Conservation (phyloP, 441 rosid species). For the Daphne laureola region DNA sequence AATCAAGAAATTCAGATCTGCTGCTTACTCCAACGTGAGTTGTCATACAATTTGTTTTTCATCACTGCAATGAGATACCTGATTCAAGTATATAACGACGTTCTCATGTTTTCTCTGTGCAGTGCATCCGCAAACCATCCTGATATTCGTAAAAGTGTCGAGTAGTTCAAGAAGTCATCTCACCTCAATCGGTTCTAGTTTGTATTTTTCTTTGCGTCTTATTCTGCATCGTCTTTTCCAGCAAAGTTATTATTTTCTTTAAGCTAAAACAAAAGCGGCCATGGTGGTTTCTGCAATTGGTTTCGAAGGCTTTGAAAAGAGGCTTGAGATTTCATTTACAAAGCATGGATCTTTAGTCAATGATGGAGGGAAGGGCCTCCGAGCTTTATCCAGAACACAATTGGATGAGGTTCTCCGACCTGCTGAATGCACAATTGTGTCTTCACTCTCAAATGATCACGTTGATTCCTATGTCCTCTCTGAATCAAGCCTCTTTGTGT, state of each 20-base stretch:
- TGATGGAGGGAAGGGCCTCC: not conserved
- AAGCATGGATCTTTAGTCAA: not conserved
- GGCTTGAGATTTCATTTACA: not conserved
- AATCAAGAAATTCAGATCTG: conserved; percentile 16
- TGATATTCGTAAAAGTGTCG: not conserved
- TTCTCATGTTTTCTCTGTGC: not conserved
- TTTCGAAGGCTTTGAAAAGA: conserved; percentile 6
- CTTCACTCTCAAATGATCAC: not conserved
- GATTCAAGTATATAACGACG: not conserved
- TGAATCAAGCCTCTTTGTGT: conserved; percentile 5
- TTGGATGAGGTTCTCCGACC: not conserved
- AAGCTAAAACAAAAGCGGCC: conserved; percentile 24
- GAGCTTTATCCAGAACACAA: not conserved
- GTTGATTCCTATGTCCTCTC: conserved; percentile 7
- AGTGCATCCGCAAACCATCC: conserved; percentile 2
- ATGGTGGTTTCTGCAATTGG: conserved; percentile 17
- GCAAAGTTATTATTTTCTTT: conserved; percentile 2
- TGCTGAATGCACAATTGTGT: conserved; percentile 5
- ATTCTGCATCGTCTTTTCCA: conserved; percentile 7
- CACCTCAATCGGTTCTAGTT: conserved; percentile 7
- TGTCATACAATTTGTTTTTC: not conserved
- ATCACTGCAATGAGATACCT: not conserved
- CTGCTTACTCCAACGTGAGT: conserved; percentile 14
- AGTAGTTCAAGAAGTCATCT: conserved; percentile 14
- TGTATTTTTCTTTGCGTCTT: conserved; percentile 21